These are phyloP conservation scores for Aspergillus olivimuriae DNA, from an alignment of 495 filamentous ascomycete species.

Conservation along the genomic window DNA sequence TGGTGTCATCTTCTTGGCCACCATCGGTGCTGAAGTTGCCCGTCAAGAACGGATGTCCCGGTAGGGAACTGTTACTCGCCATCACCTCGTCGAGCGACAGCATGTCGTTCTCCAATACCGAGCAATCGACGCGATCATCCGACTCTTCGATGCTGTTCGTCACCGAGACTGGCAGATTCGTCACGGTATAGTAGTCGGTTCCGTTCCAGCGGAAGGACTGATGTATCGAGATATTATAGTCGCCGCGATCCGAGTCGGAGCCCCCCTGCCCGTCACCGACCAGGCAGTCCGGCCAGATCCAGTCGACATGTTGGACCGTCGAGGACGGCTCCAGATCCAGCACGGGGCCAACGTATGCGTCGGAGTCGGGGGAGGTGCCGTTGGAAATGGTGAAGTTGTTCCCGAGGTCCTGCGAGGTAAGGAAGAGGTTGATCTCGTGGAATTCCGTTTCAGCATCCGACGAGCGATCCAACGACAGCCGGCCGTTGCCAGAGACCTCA, in stretches of 20 bases:
- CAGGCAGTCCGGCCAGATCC: constrained; percentile 60
- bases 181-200: constrained; percentile 59
- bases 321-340: constrained; percentile 54
- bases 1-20: background rate
- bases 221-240: constrained; percentile 58
- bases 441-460: constrained; percentile 44
- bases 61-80: constrained; percentile 8
- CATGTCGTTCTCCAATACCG: constrained; percentile 17
- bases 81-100: constrained; percentile 8
- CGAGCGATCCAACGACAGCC: constrained; percentile 43
- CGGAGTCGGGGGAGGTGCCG: constrained; percentile 43
- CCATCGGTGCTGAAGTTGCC: background rate
- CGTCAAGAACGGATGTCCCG: constrained; percentile 5
- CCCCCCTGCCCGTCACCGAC: constrained; percentile 44
- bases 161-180: constrained; percentile 58
- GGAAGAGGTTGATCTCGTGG: constrained; percentile 59
- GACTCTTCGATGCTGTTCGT: constrained; percentile 50
- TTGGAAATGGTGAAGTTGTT: constrained; percentile 66
- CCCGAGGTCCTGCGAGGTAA: constrained; percentile 52
- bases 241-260: constrained; percentile 24
- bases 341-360: constrained; percentile 53
- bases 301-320: constrained; percentile 65
- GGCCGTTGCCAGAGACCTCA: constrained; percentile 59
- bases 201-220: constrained; percentile 60
- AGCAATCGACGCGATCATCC: constrained; percentile 18